These are phyloP conservation scores for Eucalyptus regnans DNA, from an alignment of 345 rosid genomes.

Conservation along the genomic window DNA sequence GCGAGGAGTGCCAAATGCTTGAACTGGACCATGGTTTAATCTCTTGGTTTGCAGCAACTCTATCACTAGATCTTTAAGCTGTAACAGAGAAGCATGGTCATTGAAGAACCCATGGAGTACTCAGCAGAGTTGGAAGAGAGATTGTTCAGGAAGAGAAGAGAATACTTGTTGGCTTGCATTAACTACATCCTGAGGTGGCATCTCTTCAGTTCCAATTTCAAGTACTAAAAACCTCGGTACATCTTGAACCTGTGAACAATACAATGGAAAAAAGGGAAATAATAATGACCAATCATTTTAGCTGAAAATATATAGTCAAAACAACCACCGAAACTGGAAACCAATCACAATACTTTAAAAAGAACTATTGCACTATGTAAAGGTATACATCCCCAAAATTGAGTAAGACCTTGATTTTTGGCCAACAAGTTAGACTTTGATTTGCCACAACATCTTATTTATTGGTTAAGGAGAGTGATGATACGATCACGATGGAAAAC, in stretches of 20 bases:
- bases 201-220: constrained; percentile 96
- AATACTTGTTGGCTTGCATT: constrained; percentile 75
- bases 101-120: background rate
- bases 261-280: background rate
- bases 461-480: background rate
- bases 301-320: background rate
- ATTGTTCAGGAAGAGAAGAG: background rate
- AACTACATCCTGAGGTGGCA: constrained; percentile 90
- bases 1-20: constrained; percentile 86
- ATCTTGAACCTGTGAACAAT: constrained; percentile 33
- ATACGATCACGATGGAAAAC: background rate
- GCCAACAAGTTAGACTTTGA: background rate
- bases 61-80: constrained; percentile 63
- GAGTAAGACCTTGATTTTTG: background rate
- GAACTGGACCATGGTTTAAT: constrained; percentile 54
- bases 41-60: constrained; percentile 60
- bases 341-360: background rate
- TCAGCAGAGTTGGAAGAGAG: background rate
- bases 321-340: background rate
- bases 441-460: background rate
- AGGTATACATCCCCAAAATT: background rate
- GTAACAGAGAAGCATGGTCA: constrained; percentile 12
- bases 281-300: background rate
- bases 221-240: constrained; percentile 61
- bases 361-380: background rate